Evolutionary conservation across 805 yeast genomes (phyloP).

Genomic region (Maudiozyma bulderi): DNA sequence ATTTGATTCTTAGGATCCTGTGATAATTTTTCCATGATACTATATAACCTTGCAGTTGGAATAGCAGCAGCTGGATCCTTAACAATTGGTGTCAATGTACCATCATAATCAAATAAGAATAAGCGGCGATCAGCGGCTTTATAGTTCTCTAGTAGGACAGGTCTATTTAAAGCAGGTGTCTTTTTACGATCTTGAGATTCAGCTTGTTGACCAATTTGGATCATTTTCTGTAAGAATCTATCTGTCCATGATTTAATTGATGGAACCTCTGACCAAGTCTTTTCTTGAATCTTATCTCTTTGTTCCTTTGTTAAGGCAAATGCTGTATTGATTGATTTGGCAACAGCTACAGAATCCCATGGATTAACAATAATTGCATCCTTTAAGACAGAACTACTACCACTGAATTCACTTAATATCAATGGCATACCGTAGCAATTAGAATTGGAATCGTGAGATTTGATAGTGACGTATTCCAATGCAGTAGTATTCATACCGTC

Average conservation of each 20-base stretch:
- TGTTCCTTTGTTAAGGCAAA: slow-evolving; percentile 44
- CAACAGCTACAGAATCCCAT: slow-evolving; percentile 93
- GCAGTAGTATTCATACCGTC: slow-evolving; percentile 97
- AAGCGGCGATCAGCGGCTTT: slow-evolving; percentile 54
- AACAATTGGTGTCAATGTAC: slow-evolving; percentile 94
- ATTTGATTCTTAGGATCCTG: slow-evolving; percentile 75
- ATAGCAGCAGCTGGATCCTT: slow-evolving; percentile 97
- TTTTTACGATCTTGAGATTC: slow-evolving; percentile 39
- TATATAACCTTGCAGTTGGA: slow-evolving; percentile 66
- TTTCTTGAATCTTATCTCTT: slow-evolving; percentile 38
- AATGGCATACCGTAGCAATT: slow-evolving; percentile 50
- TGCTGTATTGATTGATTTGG: slow-evolving; percentile 68
- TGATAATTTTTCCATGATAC: slow-evolving; percentile 49
- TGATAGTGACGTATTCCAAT: slow-evolving; percentile 83
- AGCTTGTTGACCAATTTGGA: slow-evolving; percentile 31
- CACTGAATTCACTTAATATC: slow-evolving; percentile 87
- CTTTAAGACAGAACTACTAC: slow-evolving; percentile 61
- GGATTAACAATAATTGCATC: slow-evolving; percentile 86
- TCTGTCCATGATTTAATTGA: slow-evolving; percentile 78
- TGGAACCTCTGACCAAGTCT: slow-evolving; percentile 54
- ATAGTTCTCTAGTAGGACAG: slow-evolving; percentile 51
- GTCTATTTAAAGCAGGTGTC: slow-evolving; percentile 77
- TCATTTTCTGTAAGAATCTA: slow-evolving; percentile 43
- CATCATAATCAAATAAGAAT: slow-evolving; percentile 92
- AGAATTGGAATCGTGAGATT: slow-evolving; percentile 37